Conservation (phyloP, 2,329 filamentous ascomycete genomes). For the Ophiocordyceps camponoti-leonardi region DNA sequence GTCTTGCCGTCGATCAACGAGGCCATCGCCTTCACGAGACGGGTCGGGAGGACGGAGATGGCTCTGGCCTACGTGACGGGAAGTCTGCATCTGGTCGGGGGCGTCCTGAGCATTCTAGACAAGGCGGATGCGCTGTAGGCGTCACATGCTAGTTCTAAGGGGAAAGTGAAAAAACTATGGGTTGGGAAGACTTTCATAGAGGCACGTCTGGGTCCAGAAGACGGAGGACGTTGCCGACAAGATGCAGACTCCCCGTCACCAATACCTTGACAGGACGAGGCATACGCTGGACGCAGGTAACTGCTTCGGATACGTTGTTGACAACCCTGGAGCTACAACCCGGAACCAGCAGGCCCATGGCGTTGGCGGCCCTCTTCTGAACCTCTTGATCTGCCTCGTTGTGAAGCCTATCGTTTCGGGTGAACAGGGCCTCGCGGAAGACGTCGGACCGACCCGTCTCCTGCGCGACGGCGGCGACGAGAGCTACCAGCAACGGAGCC, state of each 20-base stretch:
- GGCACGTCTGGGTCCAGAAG: constrained; percentile 38
- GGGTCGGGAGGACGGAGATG: constrained; percentile 15
- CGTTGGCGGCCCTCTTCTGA: constrained; percentile 47
- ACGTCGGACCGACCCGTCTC: constrained; percentile 18
- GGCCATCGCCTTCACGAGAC: constrained; percentile 29
- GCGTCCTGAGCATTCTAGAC: constrained; percentile 31
- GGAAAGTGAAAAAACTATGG: too few relatives aligned
- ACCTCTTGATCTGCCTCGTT: constrained; percentile 35
- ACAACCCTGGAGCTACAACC: constrained; percentile 27
- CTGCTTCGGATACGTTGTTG: constrained; percentile 56
- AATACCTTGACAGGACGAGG: constrained; percentile 29
- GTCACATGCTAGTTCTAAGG: too few relatives aligned
- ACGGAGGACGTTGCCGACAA: constrained; percentile 65
- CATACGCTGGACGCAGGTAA: constrained; percentile 19
- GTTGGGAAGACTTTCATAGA: too few relatives aligned
- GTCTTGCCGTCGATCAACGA: constrained; percentile 37
- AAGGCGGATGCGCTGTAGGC: constrained; percentile 23
- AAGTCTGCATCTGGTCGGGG: constrained; percentile 45
- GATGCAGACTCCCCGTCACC: constrained; percentile 69
- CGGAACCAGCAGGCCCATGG: constrained; percentile 40
- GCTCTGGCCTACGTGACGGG: constrained; percentile 39
- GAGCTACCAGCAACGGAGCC: constrained; percentile 39
- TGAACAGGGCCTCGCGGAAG: constrained; percentile 66
- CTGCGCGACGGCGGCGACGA: constrained; percentile 38
- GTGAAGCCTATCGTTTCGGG: constrained; percentile 42